Conservation (phyloP, 2,329 filamentous ascomycete species). For the Cadophora malorum region DNA sequence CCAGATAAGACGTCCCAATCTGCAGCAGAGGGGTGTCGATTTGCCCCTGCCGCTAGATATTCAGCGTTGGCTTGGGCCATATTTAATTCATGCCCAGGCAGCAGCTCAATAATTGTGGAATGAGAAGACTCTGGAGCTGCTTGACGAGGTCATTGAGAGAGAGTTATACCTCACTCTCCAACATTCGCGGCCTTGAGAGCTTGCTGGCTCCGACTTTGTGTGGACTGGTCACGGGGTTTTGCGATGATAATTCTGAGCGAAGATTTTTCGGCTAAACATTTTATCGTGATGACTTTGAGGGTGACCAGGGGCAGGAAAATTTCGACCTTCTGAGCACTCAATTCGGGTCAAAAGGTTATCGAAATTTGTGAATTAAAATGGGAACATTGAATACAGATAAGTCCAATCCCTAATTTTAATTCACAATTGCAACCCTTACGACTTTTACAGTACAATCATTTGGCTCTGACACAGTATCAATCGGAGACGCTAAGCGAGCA, state of each 20-base stretch:
- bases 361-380: too few species aligned
- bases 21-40: slow-evolving; percentile 85
- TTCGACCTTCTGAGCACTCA: too few species aligned
- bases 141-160: slow-evolving; percentile 15
- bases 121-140: neutral
- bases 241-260: slow-evolving; percentile 13
- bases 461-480: too few species aligned
- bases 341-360: too few species aligned
- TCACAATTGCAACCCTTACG: too few species aligned
- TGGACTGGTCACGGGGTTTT: slow-evolving; percentile 17
- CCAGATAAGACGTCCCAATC: slow-evolving; percentile 79
- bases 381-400: too few species aligned
- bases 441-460: too few species aligned
- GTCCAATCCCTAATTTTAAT: too few species aligned
- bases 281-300: slow-evolving; percentile 16
- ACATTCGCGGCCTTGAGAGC: neutral
- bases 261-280: slow-evolving; percentile 25
- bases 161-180: neutral
- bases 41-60: slow-evolving; percentile 73
- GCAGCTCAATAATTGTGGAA: neutral
- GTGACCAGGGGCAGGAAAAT: neutral
- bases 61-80: slow-evolving; percentile 39
- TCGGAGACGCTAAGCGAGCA: neutral
- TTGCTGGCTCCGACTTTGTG: neutral
- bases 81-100: slow-evolving; percentile 26